These are phyloP conservation scores for Xylaria bambusicola DNA, from an alignment of 495 filamentous ascomycete genomes.

Conservation along the genomic window DNA sequence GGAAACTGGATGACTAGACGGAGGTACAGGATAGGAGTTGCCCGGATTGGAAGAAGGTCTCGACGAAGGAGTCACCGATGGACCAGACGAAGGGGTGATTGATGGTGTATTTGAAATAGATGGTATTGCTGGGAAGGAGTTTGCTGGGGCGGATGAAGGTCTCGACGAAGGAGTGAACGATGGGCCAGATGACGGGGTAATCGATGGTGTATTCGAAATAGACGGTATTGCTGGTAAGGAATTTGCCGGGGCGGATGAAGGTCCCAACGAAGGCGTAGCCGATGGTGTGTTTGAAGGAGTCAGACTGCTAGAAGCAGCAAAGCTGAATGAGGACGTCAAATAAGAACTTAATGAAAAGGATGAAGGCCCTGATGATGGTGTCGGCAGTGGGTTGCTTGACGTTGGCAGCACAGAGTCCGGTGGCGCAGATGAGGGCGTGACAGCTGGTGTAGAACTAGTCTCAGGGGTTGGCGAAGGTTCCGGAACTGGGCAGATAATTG, in stretches of 20 bases:
- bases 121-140: too few relatives aligned
- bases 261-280: not conserved
- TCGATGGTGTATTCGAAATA: too few relatives aligned
- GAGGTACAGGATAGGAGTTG: not conserved
- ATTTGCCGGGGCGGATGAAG: not conserved
- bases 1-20: not conserved
- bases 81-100: too few relatives aligned
- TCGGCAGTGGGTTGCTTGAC: conserved; percentile 1
- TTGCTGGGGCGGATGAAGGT: too few relatives aligned
- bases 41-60: too few relatives aligned
- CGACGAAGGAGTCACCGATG: too few relatives aligned
- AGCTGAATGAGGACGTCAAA: not conserved
- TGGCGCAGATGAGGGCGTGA: not conserved
- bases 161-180: too few relatives aligned
- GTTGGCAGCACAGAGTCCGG: not conserved
- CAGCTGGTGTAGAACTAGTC: not conserved
- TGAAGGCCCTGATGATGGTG: not conserved
- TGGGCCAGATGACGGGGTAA: too few relatives aligned
- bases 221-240: too few relatives aligned
- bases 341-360: not conserved
- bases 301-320: not conserved
- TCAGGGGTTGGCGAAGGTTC: not conserved
- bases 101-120: too few relatives aligned
- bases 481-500: not conserved
- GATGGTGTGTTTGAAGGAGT: not conserved